Evolutionary conservation across 495 filamentous ascomycete genomes (phyloP), one percentile per base, ranked within the genome.

Genomic region (Penicillium nucicola): DNA sequence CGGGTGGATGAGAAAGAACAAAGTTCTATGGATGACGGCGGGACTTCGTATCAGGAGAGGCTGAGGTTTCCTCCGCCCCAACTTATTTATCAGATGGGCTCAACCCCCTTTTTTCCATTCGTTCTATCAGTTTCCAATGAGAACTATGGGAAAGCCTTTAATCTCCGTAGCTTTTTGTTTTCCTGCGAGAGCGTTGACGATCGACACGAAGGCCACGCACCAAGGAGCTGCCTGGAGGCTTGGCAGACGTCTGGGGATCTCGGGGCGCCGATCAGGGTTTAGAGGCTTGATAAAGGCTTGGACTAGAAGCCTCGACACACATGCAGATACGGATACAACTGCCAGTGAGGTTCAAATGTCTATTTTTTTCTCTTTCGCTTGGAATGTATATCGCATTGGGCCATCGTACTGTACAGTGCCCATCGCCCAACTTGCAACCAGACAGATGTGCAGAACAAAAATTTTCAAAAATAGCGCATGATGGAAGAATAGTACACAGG

Each of bases 371-470:
- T n/a, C 18, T 48, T 48, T 48, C 30, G 37, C 25, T 41, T 48
- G 13, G 37, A 48, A 50, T 57, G 53, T 45, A 45, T 41, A 40
- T 55, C 51, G 43, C 52, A 41, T 42, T 42, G 36, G 50, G 45
- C 52, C 54, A 52, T 57, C 54, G 47, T 64, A 61, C 55, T 64
- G 53, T 59, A 59, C 61, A 61, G 28, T 42, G 30, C 48, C 46
- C 41, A 42, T 42, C 43, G 36, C 48, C 50, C 42, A 43, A 55
- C 51, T 41, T 48, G 42, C 52, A 49, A 53, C 44, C 47, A 50
- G 45, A 53, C 42, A 49, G 43, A 60, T 37, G 36, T 18, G 49
- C 45, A 46, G 30, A 61, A 58, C 44, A 44, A 49, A 14, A 38
- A 41, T 44, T n/a, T 38, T 48, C 52, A 45, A 23, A 35, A 36